A percentile compares a stretch with the other conserved stretches of the same genome.
Conservation (phyloP, 2,329 filamentous ascomycete species). For the Colletotrichum trifolii region DNA sequence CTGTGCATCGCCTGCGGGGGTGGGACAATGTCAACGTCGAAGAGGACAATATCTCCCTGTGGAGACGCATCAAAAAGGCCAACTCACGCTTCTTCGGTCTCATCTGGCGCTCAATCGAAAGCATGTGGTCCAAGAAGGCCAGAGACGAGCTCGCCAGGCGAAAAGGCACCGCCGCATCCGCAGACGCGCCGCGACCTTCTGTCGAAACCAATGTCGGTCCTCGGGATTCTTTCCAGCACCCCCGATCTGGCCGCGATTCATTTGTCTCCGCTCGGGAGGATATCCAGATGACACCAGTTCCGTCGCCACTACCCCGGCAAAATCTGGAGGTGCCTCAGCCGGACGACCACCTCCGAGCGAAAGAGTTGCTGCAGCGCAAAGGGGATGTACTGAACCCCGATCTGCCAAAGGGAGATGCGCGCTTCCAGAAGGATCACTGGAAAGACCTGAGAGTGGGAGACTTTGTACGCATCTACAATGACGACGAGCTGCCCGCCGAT, state of each 20-base stretch:
- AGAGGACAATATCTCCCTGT: constrained; percentile 84
- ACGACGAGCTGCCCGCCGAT: constrained; percentile 95
- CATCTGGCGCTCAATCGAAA: constrained; percentile 60
- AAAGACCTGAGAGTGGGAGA: constrained; percentile 96
- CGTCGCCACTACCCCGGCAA: constrained; percentile 74
- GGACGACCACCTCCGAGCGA: constrained; percentile 46
- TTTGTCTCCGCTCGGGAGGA: constrained; percentile 71
- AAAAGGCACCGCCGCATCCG: constrained; percentile 52
- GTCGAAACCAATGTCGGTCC: constrained; percentile 69
- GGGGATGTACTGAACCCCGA: constrained; percentile 78
- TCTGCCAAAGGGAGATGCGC: constrained; percentile 75
- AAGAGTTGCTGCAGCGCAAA: constrained; percentile 58
- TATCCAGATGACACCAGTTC: constrained; percentile 96
- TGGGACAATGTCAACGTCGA: constrained; percentile 95
- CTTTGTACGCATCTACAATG: constrained; percentile 95
- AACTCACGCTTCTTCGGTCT: constrained; percentile 71
- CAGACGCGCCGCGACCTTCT: constrained; percentile 64
- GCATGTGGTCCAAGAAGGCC: constrained; percentile 63
- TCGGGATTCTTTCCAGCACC: constrained; percentile 62
- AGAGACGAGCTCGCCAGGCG: constrained; percentile 60
- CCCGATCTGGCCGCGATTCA: constrained; percentile 54
- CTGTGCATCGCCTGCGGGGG: constrained; percentile 87
- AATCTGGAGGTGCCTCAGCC: constrained; percentile 52
- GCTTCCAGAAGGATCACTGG: constrained; percentile 94
- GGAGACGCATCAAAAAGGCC: constrained; percentile 93